Percentiles rank a stretch among this genome's conserved stretches.
Evolutionary conservation across 495 filamentous ascomycete species (phyloP).

Genomic region (Podospora australis): DNA sequence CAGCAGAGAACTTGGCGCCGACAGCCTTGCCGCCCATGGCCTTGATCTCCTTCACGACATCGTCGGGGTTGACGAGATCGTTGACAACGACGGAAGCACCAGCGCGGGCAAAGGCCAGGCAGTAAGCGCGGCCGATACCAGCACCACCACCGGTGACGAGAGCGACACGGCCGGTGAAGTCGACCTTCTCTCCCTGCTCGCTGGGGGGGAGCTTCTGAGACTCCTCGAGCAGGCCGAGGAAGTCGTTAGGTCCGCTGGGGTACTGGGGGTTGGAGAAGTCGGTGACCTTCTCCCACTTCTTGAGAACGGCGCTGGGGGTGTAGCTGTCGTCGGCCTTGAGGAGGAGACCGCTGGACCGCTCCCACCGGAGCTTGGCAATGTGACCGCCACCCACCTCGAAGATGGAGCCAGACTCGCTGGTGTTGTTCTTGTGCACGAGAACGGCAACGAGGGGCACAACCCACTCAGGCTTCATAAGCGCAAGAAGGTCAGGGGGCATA

Average conservation of each 20-base stretch:
- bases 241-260: slow-evolving; percentile 83
- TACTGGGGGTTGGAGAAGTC: slow-evolving; percentile 84
- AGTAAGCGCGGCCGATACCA: slow-evolving; percentile 90
- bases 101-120: slow-evolving; percentile 80
- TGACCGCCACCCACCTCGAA: slow-evolving; percentile 94
- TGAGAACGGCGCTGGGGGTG: slow-evolving; percentile 80
- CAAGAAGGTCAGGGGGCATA: slow-evolving; percentile 91
- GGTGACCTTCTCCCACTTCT: slow-evolving; percentile 80
- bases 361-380: slow-evolving; percentile 90
- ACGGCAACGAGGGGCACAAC: slow-evolving; percentile 90
- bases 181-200: slow-evolving; percentile 66
- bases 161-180: slow-evolving; percentile 87
- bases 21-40: slow-evolving; percentile 85
- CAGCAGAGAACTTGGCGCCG: slow-evolving; percentile 87
- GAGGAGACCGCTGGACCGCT: slow-evolving; percentile 84
- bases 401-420: slow-evolving; percentile 75
- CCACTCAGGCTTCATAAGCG: slow-evolving; percentile 89
- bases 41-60: slow-evolving; percentile 86
- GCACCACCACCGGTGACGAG: slow-evolving; percentile 89
- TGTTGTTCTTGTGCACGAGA: slow-evolving; percentile 84
- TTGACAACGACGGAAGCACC: slow-evolving; percentile 93
- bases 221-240: slow-evolving; percentile 79
- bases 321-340: slow-evolving; percentile 84
- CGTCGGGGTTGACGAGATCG: slow-evolving; percentile 88
- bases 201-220: slow-evolving; percentile 72